Conservation (phyloP, 257 asterid species). For the Solanum chiquidenum region DNA sequence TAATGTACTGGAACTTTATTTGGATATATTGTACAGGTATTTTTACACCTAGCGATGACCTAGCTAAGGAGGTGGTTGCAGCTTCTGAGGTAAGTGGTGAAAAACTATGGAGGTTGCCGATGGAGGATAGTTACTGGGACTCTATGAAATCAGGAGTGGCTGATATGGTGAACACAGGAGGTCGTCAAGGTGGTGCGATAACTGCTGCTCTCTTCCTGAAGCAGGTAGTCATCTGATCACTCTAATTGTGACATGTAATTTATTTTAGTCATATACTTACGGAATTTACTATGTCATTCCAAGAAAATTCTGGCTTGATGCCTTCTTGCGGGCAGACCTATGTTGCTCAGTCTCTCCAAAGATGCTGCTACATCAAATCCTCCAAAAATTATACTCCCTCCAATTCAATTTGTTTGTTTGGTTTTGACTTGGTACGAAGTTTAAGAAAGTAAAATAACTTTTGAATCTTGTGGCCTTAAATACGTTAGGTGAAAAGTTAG, state of each 20-base stretch:
- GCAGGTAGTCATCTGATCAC: conserved; percentile 43
- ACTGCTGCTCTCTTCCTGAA: conserved; percentile 97
- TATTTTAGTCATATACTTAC: neutral
- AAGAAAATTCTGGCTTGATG: neutral
- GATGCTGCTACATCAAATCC: neutral
- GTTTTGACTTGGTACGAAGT: neutral
- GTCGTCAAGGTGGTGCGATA: conserved; percentile 91
- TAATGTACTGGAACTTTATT: neutral
- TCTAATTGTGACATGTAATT: neutral
- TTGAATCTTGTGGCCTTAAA: neutral
- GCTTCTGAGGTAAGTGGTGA: conserved; percentile 86
- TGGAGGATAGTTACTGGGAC: conserved; percentile 98
- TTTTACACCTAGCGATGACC: conserved; percentile 77
- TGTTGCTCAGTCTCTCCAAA: neutral
- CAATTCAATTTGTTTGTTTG: neutral
- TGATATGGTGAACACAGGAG: conserved; percentile 94
- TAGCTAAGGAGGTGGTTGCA: conserved; percentile 70
- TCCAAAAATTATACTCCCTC: neutral
- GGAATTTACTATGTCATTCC: neutral
- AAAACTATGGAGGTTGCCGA: conserved; percentile 89
- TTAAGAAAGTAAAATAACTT: neutral
- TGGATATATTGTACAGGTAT: conserved; percentile 36
- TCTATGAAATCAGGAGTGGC: conserved; percentile 94
- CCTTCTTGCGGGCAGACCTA: neutral
- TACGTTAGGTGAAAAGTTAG: neutral